Base-by-base conservation (phyloP, 129 eudicot genomes). In the Helichrysum umbraculigerum region DNA sequence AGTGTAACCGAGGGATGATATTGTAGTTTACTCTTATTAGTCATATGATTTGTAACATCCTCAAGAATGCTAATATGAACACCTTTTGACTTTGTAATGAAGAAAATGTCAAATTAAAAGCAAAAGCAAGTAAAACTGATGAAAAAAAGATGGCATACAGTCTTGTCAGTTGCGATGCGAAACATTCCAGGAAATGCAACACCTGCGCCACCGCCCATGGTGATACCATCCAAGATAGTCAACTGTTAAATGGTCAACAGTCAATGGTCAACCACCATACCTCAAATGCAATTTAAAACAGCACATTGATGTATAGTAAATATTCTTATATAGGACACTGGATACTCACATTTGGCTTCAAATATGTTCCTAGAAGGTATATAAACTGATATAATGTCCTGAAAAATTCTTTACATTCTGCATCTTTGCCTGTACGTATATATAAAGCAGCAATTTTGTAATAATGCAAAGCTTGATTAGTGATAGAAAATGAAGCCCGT, bases 191-290 rank as follows among this genome's bases (percentile, higher is more conserved):
- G 95, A 74, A 91, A 66, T 54, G 92, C 85, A 73, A 91, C 78
- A 21, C 97, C 97, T 30, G 99, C 97, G n/a, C 99, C 99, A 82
- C 86, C 90, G 19, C 97, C 99, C 96, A 95, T 86, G 20, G 90
- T 86, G 39, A 86, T 76, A 74, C 99, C 97, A 86, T 95, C 88
- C 90, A 95, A 66, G 61, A 95, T 87, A 81, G 96, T 81, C 83
- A 91, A 85, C 97, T 95, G 86, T 54, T 29, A 78, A 61, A 84
- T 65, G 35, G 5, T 21, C 77, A 70, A 47, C 3, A 47, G 54
- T 47, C 67, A 70, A 85, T 71, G 22, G 69, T 71, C 41, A 75
- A 70, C 32, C 73, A 66, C 37, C 84, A 22, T 34, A 67, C 58
- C 50, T 52, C 37, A 61, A 14, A 33, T 56, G 44, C 64, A 75